Evolutionary conservation across 768 basidiomycete genomes (phyloP).

Genomic region (Termitomyces eurrhizus): DNA sequence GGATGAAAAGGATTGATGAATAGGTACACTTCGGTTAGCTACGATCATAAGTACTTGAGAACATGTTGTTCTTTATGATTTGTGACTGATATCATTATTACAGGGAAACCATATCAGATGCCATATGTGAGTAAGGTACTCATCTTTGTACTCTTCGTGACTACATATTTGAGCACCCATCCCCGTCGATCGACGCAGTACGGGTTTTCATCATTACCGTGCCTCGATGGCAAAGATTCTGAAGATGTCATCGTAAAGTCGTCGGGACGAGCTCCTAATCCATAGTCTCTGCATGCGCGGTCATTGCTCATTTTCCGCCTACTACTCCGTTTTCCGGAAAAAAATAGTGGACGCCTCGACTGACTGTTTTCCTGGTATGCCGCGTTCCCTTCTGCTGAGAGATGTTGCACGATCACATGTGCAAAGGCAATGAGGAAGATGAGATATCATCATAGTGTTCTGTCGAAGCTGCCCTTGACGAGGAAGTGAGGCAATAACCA

Average conservation of each 20-base stretch:
- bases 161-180: background rate
- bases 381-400: background rate
- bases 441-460: constrained; percentile 4
- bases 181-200: background rate
- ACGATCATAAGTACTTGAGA: background rate
- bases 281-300: constrained; percentile 19
- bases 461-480: background rate
- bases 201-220: background rate
- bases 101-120: background rate
- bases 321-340: background rate
- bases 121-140: background rate
- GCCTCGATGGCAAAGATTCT: background rate
- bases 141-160: background rate
- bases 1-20: constrained; percentile 16
- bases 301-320: constrained; percentile 1
- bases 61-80: background rate
- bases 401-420: constrained; percentile 4
- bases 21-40: constrained; percentile 15
- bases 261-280: background rate
- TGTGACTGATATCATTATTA: constrained; percentile 1
- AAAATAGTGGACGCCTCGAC: background rate
- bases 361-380: background rate
- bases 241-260: constrained; percentile 23
- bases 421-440: constrained; percentile 5
- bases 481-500: constrained; percentile 1